phyloP scores from a whole-genome alignment of 306 rosid species.

The Ammopiptanthus mongolicus region DNA sequence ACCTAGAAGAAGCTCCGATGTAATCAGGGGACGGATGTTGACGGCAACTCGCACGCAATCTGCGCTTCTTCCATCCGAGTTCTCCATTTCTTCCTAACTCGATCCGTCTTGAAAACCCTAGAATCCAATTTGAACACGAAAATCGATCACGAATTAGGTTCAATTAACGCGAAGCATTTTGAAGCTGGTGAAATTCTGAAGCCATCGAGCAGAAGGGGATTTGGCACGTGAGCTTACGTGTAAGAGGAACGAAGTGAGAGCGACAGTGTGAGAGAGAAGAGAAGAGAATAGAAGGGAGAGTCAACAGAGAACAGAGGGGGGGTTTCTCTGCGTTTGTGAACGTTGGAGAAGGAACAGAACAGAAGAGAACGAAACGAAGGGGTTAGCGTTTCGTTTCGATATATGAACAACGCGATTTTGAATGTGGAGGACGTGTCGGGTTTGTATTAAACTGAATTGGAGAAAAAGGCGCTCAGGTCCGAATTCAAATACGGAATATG shows the following conservation, averaged over 20 bases:
- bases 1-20: slow-evolving; percentile 76
- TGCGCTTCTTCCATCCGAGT: slow-evolving; percentile 32
- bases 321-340: not conserved
- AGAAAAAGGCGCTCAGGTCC: slow-evolving; percentile 51
- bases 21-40: slow-evolving; percentile 77
- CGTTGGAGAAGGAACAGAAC: not conserved
- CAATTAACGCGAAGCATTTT: not conserved
- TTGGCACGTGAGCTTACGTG: slow-evolving; percentile 15
- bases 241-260: too few species aligned
- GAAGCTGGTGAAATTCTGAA: not conserved
- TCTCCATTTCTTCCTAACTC: slow-evolving; percentile 44
- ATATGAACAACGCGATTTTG: slow-evolving; percentile 30
- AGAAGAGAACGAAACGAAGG: not conserved
- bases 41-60: slow-evolving; percentile 95
- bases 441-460: slow-evolving; percentile 32
- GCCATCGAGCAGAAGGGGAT: not conserved
- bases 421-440: slow-evolving; percentile 32
- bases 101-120: slow-evolving; percentile 22
- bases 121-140: not conserved
- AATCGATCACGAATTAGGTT: not conserved
- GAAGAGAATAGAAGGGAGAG: not conserved
- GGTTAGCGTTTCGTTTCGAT: slow-evolving; percentile 8
- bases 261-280: slow-evolving; percentile 10
- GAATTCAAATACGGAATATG: slow-evolving; percentile 47
- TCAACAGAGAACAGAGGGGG: not conserved